Evolutionary conservation across 2,329 filamentous ascomycete species (phyloP), one percentile per base, ranked within the genome.

Genomic region (Anthostomella pinea): DNA sequence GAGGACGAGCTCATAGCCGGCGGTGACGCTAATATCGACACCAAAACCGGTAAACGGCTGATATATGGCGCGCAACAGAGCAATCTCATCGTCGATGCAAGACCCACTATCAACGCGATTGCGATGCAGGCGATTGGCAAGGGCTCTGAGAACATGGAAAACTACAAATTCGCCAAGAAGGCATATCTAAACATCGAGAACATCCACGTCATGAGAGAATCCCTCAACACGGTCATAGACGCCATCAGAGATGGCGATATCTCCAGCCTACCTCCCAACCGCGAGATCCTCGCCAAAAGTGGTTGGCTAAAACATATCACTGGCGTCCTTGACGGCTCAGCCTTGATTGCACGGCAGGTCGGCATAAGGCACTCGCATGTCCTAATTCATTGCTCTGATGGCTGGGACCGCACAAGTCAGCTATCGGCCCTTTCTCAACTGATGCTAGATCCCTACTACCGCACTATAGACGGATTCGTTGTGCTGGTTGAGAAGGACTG

Each of bases 401-500:
- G 93, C 4, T 98, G 93, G 93, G 93, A 98, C 64, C 84, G 93
- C 33, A 98, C 93, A 6, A 91, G 89, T 54, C 93, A 98, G 65
- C 75, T 98, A 33, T 94, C 90, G 54, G 89, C 90, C 4, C 67
- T 98, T 38, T 84, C 89, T 38, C 90, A 98, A 65, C 75, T 98
- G 24, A 91, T 95, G 70, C 75, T 98, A 7, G 93, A 98, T 57
- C 93, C 93, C 1, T 96, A 95, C 63, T 98, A 89, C 61, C 81
- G 93, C 33, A 97, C 93, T 0, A 70, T 98, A 32, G 85, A 96
- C 51, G 93, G 93, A 1, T 98, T 97, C 62, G 90, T 97, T 51
- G 82, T 95, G 3, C 69, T 98, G 6, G 77, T 98, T 3, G 93
- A 98, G 63, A 98, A 98, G 61, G 93, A 98, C 58, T 98, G 93